A percentile compares a stretch with the other conserved stretches of the same genome.
Evolutionary conservation across 768 basidiomycete species (phyloP).

Genomic region (Rubroboletus satanas): DNA sequence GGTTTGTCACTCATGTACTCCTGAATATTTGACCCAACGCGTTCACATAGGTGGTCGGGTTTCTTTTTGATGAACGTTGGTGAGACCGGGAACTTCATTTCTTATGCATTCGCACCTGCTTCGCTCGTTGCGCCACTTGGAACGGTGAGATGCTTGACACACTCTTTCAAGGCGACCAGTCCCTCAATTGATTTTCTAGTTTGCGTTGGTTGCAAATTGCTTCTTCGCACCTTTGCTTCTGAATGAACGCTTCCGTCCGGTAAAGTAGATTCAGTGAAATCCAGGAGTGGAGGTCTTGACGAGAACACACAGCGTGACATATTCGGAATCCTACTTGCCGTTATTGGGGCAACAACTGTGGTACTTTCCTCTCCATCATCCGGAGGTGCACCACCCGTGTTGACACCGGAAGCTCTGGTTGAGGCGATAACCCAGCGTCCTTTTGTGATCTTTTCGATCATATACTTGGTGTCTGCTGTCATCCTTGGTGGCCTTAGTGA

Average conservation of each 20-base stretch:
- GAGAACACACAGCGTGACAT: conserved; percentile 57
- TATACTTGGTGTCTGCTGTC: conserved; percentile 55
- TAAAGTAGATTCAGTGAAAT: conserved; percentile 30
- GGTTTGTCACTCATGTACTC: conserved; percentile 43
- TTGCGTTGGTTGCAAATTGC: conserved; percentile 94
- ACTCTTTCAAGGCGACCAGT: background rate
- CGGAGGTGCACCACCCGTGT: conserved; percentile 47
- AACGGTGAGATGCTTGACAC: conserved; percentile 56
- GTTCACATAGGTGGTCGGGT: conserved; percentile 73
- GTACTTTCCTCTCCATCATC: conserved; percentile 76
- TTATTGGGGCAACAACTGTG: conserved; percentile 90
- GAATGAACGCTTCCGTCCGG: conserved; percentile 77
- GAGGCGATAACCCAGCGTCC: conserved; percentile 63
- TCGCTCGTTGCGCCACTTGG: conserved; percentile 94
- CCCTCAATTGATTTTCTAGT: conserved; percentile 38
- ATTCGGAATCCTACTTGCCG: conserved; percentile 72
- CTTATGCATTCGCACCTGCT: conserved; percentile 86
- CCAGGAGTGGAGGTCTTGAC: conserved; percentile 12
- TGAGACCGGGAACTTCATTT: conserved; percentile 87
- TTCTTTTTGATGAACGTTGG: conserved; percentile 88
- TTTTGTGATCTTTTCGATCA: conserved; percentile 71
- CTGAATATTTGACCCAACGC: background rate
- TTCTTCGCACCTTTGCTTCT: conserved; percentile 86
- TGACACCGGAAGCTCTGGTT: conserved; percentile 66
- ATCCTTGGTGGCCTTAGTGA: conserved; percentile 67